phyloP scores from a whole-genome alignment of 345 rosid species.

The Eutrema yunnanense region DNA sequence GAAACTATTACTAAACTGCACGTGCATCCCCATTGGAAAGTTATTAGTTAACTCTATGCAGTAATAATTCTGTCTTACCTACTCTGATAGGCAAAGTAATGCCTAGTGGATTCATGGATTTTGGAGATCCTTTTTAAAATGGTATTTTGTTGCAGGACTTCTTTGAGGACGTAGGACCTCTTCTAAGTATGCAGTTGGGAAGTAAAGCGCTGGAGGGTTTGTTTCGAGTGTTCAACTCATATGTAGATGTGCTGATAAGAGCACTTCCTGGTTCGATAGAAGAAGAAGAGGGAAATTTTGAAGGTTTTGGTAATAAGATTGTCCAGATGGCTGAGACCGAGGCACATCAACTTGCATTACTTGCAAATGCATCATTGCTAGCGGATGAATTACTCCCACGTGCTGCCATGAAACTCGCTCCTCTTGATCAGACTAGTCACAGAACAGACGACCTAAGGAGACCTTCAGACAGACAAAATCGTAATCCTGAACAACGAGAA shows the following conservation, averaged over 20 bases:
- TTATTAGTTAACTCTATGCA: neutral
- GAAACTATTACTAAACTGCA: neutral
- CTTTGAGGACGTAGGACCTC: slow-evolving; percentile 98
- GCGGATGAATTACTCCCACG: slow-evolving; percentile 98
- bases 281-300: slow-evolving; percentile 90
- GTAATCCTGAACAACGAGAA: slow-evolving; percentile 98
- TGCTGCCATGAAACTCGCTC: slow-evolving; percentile 92
- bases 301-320: slow-evolving; percentile 69
- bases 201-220: slow-evolving; percentile 89
- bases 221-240: slow-evolving; percentile 90
- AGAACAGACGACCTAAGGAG: slow-evolving; percentile 67
- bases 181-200: slow-evolving; percentile 96
- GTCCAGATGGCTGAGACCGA: slow-evolving; percentile 95
- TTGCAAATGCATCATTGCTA: slow-evolving; percentile 93
- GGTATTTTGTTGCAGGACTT: slow-evolving; percentile 55
- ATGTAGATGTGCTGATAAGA: slow-evolving; percentile 74
- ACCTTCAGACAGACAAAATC: slow-evolving; percentile 81
- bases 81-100: neutral
- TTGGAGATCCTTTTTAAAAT: neutral
- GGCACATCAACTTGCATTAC: slow-evolving; percentile 91
- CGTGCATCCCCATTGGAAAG: neutral
- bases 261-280: slow-evolving; percentile 96
- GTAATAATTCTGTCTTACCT: neutral
- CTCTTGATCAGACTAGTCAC: slow-evolving; percentile 47
- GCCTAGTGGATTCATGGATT: neutral